A percentile compares a stretch with the other conserved stretches of the same genome.
Evolutionary conservation across 176 grass and related monocot genomes (phyloP).

Genomic region (Avena eriantha): DNA sequence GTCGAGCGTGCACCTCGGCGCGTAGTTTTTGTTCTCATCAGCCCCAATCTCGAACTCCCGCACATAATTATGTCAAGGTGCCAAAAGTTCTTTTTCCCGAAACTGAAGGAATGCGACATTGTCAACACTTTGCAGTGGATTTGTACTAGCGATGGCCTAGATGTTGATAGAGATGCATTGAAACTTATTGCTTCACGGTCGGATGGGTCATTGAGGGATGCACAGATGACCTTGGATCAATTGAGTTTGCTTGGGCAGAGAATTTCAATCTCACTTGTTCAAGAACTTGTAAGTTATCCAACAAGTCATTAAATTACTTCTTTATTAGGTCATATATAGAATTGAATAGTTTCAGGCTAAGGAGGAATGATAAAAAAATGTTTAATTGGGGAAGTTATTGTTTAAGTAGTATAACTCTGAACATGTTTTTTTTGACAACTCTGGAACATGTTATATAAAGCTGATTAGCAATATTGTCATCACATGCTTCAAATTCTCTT

Average conservation of each 20-base stretch:
- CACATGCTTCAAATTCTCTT: not conserved
- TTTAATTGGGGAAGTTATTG: not conserved
- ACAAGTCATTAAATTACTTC: not conserved
- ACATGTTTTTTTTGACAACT: not conserved
- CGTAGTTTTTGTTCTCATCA: conserved; percentile 81
- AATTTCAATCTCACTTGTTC: conserved; percentile 87
- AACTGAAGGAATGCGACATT: conserved; percentile 87
- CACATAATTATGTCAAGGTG: conserved; percentile 91
- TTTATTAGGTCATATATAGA: conserved; percentile 22
- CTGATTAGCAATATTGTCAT: not conserved
- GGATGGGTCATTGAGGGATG: conserved; percentile 93
- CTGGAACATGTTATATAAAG: not conserved
- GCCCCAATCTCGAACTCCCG: conserved; percentile 72
- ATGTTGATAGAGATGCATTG: conserved; percentile 88
- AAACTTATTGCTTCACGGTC: conserved; percentile 94
- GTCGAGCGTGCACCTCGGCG: conserved; percentile 65
- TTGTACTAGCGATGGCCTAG: conserved; percentile 82
- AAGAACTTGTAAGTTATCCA: conserved; percentile 89
- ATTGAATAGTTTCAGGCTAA: conserved; percentile 16
- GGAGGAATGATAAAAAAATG: not conserved
- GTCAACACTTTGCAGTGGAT: conserved; percentile 87
- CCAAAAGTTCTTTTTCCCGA: conserved; percentile 95
- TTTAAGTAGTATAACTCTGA: conserved; percentile 1
- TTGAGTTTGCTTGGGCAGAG: conserved; percentile 88
- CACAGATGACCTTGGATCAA: conserved; percentile 95